Conservation (phyloP, 352 stramenopile species). For the Phytopythium sindhum region DNA sequence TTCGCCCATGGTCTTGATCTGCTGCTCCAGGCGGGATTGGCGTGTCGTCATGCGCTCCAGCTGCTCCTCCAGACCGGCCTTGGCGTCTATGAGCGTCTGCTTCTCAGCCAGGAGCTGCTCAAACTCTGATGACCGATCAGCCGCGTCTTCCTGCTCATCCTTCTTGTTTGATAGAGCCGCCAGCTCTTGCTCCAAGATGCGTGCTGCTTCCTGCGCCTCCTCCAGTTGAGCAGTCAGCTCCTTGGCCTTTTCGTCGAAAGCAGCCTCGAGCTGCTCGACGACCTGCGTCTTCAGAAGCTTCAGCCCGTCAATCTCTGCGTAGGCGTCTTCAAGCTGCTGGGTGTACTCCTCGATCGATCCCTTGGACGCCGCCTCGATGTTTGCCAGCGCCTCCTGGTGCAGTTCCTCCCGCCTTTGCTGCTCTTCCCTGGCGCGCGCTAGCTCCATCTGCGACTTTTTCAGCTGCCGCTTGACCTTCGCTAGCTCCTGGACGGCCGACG, state of each 20-base stretch:
- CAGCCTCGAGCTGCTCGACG: slow-evolving; percentile 23
- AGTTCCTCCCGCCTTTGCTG: slow-evolving; percentile 17
- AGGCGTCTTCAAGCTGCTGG: slow-evolving; percentile 25
- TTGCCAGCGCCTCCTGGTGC: slow-evolving; percentile 5
- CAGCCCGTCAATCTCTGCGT: slow-evolving; percentile 23
- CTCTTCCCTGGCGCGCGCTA: slow-evolving; percentile 11
- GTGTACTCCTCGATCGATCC: slow-evolving; percentile 18
- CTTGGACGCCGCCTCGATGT: slow-evolving; percentile 13
- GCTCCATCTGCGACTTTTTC: slow-evolving; percentile 13
- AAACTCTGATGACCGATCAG: slow-evolving; percentile 5
- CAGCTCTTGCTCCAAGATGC: slow-evolving; percentile 1
- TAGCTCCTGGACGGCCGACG: slow-evolving; percentile 3
- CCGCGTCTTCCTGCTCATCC: not conserved
- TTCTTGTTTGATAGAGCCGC: not conserved
- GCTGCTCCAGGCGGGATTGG: slow-evolving; percentile 20
- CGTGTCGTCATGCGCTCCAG: slow-evolving; percentile 22
- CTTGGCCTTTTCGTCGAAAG: slow-evolving; percentile 17
- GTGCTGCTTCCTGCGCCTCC: not conserved
- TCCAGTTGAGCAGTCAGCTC: slow-evolving; percentile 11
- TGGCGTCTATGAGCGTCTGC: slow-evolving; percentile 24
- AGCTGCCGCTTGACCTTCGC: slow-evolving; percentile 9
- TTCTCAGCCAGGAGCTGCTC: slow-evolving; percentile 14
- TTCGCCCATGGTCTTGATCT: slow-evolving; percentile 22
- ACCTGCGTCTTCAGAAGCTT: slow-evolving; percentile 27
- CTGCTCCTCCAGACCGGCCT: slow-evolving; percentile 30